A percentile compares a stretch with the other conserved stretches of the same genome.
Conservation (phyloP, 164 flowering plant species). For the Malania oleifera region DNA sequence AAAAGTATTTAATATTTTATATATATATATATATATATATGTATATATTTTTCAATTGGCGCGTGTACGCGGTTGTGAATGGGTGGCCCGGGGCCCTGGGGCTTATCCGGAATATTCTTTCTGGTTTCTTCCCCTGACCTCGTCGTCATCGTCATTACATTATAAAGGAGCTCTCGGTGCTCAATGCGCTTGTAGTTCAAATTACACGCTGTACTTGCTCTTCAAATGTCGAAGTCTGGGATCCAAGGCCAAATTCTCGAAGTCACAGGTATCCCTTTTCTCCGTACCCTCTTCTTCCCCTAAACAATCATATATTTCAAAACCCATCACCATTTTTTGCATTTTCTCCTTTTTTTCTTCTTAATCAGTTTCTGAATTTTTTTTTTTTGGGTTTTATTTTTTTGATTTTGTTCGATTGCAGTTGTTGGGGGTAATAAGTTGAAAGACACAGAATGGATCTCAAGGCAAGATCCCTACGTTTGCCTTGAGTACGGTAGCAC, state of each 20-base stretch:
- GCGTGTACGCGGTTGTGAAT: too few relatives aligned
- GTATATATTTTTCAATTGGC: too few relatives aligned
- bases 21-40: too few relatives aligned
- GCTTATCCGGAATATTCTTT: too few relatives aligned
- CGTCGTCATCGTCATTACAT: too few relatives aligned
- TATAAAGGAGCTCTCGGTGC: not conserved
- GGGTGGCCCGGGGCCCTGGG: too few relatives aligned
- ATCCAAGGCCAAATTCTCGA: constrained; percentile 87
- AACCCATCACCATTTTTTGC: not conserved
- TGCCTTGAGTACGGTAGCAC: constrained; percentile 69
- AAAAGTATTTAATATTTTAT: too few relatives aligned
- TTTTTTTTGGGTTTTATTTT: not conserved
- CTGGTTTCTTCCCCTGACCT: too few relatives aligned
- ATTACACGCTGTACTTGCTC: not conserved
- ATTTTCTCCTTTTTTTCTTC: not conserved
- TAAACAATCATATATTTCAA: not conserved
- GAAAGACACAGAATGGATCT: constrained; percentile 93
- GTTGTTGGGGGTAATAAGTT: constrained; percentile 74
- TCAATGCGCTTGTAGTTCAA: not conserved
- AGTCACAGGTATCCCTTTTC: constrained; percentile 51
- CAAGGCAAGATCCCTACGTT: constrained; percentile 93
- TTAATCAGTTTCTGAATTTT: not conserved
- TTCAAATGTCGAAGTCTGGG: constrained; percentile 52
- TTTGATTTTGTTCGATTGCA: constrained; percentile 14
- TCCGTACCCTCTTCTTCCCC: too few relatives aligned